Evolutionary conservation across 805 yeast species (phyloP).

Genomic region (Myxozyma monticola): DNA sequence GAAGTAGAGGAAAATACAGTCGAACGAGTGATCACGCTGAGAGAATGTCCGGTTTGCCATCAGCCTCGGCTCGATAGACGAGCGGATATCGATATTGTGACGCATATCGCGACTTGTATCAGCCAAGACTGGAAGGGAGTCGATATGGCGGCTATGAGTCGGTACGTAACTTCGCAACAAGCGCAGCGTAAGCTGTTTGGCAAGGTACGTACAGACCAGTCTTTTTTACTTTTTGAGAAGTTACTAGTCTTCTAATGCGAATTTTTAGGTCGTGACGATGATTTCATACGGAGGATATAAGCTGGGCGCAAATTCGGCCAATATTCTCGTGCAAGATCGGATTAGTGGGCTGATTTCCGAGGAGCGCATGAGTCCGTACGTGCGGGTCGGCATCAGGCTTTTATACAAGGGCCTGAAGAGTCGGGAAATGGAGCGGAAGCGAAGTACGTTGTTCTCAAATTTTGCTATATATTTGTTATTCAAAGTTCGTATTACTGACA

Average conservation of each 20-base stretch:
- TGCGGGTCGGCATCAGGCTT: slow-evolving; percentile 81
- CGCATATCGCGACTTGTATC: slow-evolving; percentile 85
- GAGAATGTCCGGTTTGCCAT: slow-evolving; percentile 79
- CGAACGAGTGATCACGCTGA: slow-evolving; percentile 56
- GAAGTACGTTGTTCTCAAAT: slow-evolving; percentile 34
- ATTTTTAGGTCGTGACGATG: slow-evolving; percentile 58
- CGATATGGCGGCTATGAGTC: slow-evolving; percentile 59
- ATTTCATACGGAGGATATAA: slow-evolving; percentile 85
- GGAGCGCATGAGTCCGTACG: slow-evolving; percentile 88
- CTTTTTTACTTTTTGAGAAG: background rate
- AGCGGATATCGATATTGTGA: slow-evolving; percentile 67
- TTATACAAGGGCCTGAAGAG: slow-evolving; percentile 72
- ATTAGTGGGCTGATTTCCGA: slow-evolving; percentile 84
- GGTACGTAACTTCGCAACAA: slow-evolving; percentile 73
- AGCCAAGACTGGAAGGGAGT: slow-evolving; percentile 73
- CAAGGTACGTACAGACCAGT: slow-evolving; percentile 46
- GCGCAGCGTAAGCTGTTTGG: slow-evolving; percentile 91
- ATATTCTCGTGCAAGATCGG: slow-evolving; percentile 90
- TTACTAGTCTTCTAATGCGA: background rate
- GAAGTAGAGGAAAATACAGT: slow-evolving; percentile 11
- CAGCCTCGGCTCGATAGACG: slow-evolving; percentile 55
- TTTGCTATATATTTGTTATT: background rate
- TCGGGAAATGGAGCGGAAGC: slow-evolving; percentile 53
- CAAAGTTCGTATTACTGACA: background rate
- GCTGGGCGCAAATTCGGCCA: slow-evolving; percentile 87